Evolutionary conservation across 2,329 filamentous ascomycete genomes (phyloP).

Genomic region (Beauveria sp.): DNA sequence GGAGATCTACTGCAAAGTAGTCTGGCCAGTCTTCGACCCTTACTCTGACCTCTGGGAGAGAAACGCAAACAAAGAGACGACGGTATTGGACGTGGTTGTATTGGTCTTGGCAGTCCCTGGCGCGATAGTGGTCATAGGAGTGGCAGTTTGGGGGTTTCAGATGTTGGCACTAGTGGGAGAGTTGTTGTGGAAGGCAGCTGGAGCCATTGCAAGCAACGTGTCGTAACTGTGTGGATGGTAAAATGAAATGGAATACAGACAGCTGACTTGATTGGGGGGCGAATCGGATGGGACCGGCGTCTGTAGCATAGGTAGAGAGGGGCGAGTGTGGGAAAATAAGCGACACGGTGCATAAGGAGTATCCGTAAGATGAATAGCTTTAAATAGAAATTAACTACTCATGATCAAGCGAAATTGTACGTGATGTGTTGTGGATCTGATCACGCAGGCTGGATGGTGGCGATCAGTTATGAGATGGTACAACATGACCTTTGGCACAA

Average conservation of each 20-base stretch:
- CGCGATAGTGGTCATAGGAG: constrained; percentile 17
- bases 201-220: constrained; percentile 14
- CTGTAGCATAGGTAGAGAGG: background rate
- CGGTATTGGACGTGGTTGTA: constrained; percentile 15
- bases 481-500: too few species aligned
- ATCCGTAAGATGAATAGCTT: background rate
- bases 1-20: constrained; percentile 27
- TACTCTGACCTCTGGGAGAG: constrained; percentile 28
- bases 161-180: constrained; percentile 15
- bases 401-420: background rate
- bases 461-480: too few species aligned
- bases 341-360: background rate
- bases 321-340: background rate
- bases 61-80: constrained; percentile 17
- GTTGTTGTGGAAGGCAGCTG: constrained; percentile 14
- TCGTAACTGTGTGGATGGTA: constrained; percentile 14
- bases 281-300: background rate
- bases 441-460: background rate
- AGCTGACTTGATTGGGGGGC: background rate
- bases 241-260: background rate
- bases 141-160: constrained; percentile 22
- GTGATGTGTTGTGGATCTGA: background rate
- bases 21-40: constrained; percentile 32
- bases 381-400: background rate
- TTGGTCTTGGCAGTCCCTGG: constrained; percentile 22